Base-by-base conservation (phyloP, 2,329 filamentous ascomycete genomes). In the Tetracladium maxilliforme region DNA sequence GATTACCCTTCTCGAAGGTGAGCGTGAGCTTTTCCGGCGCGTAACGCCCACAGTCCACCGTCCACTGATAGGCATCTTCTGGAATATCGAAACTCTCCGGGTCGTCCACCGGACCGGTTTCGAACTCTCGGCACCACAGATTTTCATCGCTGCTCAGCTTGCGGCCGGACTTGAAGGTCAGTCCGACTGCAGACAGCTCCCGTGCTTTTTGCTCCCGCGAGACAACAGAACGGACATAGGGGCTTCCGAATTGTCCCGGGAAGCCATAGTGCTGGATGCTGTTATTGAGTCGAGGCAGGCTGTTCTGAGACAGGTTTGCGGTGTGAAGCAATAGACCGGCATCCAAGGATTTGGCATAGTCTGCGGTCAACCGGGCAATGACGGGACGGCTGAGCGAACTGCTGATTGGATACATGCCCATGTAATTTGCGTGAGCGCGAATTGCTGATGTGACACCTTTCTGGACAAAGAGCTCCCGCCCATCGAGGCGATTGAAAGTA, bases 101-200 rank as follows among this genome's bases (percentile, higher is more conserved):
- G 21, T 26, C 24, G 6, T 21, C 13, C 16, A 26, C 4, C 16
- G 14, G 24, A 13, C 24, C 24, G 24, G 14, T 19, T 19, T 26
- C 24, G 24, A 26, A 26, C 23, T 25, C 23, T n/a, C 23, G 23
- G 11, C 23, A 25, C 23, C 23, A 25, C 14, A 25, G 23, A n/a
- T 25, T 25, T 18, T 25, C 23, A 18, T 25, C 23, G 23, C 23
- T 16, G 23, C 23, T 25, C 23, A 25, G 16, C 23, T 25, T 25
- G 23, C 23, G 16, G 5, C 19, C 23, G 5, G 23, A 25, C 24
- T 20, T 26, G 24, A 26, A 12, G 16, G 24, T 21, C 18, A 26
- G 16, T 20, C 24, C 24, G 24, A 21, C 24, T 5, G 24, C 18
- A 6, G 16, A 16, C 18, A 26, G 24, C n/a, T 26, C 24, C 16